Evolutionary conservation across 148 eudicot species (phyloP).

Genomic region (Limonium bicolor): DNA sequence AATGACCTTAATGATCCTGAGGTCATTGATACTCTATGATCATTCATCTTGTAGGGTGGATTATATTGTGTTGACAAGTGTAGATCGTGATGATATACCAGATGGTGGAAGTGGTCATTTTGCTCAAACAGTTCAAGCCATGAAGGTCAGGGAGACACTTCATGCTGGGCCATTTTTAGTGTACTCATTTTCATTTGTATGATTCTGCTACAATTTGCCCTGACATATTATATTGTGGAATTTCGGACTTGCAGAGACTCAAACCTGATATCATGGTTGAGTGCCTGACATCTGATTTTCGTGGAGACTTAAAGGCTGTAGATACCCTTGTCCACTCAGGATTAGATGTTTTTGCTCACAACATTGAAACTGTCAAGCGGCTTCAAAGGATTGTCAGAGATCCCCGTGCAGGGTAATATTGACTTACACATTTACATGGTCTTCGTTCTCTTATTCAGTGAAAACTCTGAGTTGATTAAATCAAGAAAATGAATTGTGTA

Average conservation of each 20-base stretch:
- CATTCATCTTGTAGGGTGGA: constrained; percentile 49
- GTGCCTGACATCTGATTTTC: constrained; percentile 90
- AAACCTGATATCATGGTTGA: constrained; percentile 84
- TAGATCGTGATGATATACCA: constrained; percentile 90
- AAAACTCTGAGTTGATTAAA: too few relatives aligned
- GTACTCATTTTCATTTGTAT: background rate
- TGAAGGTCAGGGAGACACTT: constrained; percentile 52
- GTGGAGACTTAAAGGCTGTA: constrained; percentile 81
- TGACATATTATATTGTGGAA: background rate
- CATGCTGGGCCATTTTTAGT: background rate
- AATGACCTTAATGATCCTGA: too few relatives aligned
- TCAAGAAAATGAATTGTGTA: too few relatives aligned
- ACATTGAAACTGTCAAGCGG: constrained; percentile 81
- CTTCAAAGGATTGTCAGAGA: constrained; percentile 91
- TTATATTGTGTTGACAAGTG: constrained; percentile 91
- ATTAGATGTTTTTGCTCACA: constrained; percentile 96
- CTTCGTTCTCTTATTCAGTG: too few relatives aligned
- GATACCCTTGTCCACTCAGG: constrained; percentile 77
- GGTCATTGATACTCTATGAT: too few relatives aligned
- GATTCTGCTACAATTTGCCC: background rate
- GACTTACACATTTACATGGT: too few relatives aligned
- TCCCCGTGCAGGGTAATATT: constrained; percentile 94
- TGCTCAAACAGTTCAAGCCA: constrained; percentile 76
- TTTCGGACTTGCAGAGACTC: constrained; percentile 43
- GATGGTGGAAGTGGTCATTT: constrained; percentile 98